These are phyloP conservation scores for Zizania palustris DNA, from an alignment of 202 grass and related monocot genomes.

Conservation along the genomic window DNA sequence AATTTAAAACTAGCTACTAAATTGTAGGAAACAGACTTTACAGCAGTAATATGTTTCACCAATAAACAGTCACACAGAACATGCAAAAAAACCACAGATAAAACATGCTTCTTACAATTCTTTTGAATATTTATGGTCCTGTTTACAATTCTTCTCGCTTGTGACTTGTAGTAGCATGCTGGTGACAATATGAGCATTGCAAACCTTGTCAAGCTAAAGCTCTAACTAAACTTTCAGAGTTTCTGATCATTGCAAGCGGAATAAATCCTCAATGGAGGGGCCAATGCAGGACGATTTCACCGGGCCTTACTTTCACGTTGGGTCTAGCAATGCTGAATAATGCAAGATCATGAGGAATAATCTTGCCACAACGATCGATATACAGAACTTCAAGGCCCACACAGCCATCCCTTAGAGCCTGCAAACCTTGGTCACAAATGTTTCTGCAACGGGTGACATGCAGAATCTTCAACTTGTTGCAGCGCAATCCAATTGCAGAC, in stretches of 20 bases:
- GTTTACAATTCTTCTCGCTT: too few relatives aligned
- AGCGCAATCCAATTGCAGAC: constrained; percentile 69
- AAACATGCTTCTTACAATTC: constrained; percentile 15
- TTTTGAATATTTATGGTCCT: constrained; percentile 27
- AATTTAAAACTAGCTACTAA: not conserved
- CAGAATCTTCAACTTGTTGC: constrained; percentile 69
- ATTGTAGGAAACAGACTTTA: not conserved
- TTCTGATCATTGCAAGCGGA: too few relatives aligned
- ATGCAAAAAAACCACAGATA: not conserved
- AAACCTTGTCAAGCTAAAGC: too few relatives aligned
- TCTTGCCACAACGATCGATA: constrained; percentile 58
- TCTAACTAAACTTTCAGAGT: too few relatives aligned
- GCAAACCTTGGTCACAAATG: constrained; percentile 66
- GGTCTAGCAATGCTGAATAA: constrained; percentile 70
- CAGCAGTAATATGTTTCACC: constrained; percentile 1
- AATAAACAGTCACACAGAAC: not conserved
- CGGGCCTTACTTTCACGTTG: constrained; percentile 56
- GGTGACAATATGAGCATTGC: too few relatives aligned
- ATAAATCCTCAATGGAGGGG: constrained; percentile 66
- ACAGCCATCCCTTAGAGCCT: constrained; percentile 63
- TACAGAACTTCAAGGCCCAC: constrained; percentile 60
- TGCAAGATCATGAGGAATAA: constrained; percentile 57
- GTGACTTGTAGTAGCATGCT: too few relatives aligned
- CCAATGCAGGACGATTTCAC: constrained; percentile 67
- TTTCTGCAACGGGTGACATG: constrained; percentile 80